Base-by-base conservation (phyloP, 768 basidiomycete species). In the Calocybe cyanea region DNA sequence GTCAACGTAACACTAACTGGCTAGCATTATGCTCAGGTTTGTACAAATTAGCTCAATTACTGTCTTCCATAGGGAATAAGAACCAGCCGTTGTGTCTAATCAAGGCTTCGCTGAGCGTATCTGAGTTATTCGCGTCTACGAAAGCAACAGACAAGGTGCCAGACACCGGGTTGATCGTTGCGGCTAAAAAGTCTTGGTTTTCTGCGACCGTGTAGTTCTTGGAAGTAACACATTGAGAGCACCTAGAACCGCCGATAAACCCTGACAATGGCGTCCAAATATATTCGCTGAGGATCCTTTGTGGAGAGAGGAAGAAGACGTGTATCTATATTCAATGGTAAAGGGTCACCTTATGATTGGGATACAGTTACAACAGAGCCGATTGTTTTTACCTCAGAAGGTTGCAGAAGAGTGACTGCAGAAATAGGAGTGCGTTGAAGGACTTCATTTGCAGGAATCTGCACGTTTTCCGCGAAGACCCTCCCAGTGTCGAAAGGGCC, bases 271-370 rank as follows among this genome's bases (percentile, higher is more conserved):
- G 31, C 5, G 41, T n/a, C 7, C 15, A 43, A 21, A 33, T 33
- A 15, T 43, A 43, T 20, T 43, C 41, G 41, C 41, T 43, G 30
- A 43, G 32, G 4, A 33, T 20, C 4, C 15, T 7, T 3, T 21
- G 6, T 18, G 41, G 41, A 8, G 41, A 43, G n/a, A 44, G 19
- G 43, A 44, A 44, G 33, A 44, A 44, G 43, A 44, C 19, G 28
- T 36, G 43, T 20, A 44, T 10, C 43, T 44, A 17, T 14, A n/a
- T 4, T 4, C 21, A 32, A 8, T 32, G 31, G 31, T 8, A n/a
- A 8, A n/a, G n/a, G n/a, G 31, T 32, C n/a, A 32, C 9, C n/a
- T n/a, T n/a, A n/a, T n/a, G n/a, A n/a, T n/a, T n/a, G n/a, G n/a
- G n/a, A n/a, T n/a, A n/a, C n/a, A n/a, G n/a, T n/a, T n/a, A n/a